Percentiles rank a stretch among this genome's conserved stretches.
phyloP scores from a whole-genome alignment of 768 basidiomycete species.

The Gloeophyllum trabeum region DNA sequence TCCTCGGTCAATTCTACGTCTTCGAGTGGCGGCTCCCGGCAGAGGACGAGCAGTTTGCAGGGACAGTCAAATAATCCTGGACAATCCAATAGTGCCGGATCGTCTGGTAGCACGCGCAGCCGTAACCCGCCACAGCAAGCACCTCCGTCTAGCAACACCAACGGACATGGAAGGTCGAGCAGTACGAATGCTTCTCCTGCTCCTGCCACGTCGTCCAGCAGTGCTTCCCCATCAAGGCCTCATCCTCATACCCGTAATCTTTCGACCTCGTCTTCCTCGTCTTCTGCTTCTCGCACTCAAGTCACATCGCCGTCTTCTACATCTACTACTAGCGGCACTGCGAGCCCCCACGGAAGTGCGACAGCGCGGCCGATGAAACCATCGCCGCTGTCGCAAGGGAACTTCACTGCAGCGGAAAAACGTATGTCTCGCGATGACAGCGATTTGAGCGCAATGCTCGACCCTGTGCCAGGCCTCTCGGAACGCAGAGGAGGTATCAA shows the following conservation, averaged over 20 bases:
- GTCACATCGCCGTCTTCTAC: conserved; percentile 26
- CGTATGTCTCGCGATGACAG: conserved; percentile 73
- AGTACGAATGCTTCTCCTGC: conserved; percentile 7
- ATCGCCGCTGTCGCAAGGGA: conserved; percentile 63
- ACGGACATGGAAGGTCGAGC: conserved; percentile 4
- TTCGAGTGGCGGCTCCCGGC: conserved; percentile 38
- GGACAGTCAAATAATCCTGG: conserved; percentile 25
- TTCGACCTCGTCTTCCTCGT: conserved; percentile 33
- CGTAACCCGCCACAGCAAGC: conserved; percentile 8
- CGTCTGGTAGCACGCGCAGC: conserved; percentile 8
- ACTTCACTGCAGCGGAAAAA: conserved; percentile 51
- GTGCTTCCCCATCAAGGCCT: conserved; percentile 15
- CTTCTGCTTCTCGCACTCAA: conserved; percentile 19
- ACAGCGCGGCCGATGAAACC: conserved; percentile 20
- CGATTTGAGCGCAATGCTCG: conserved; percentile 46
- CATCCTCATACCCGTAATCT: conserved; percentile 35
- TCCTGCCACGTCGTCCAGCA: conserved; percentile 8
- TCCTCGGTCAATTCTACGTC: conserved; percentile 63
- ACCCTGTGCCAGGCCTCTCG: conserved; percentile 21
- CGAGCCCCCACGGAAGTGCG: conserved; percentile 2
- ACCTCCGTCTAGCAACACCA: conserved; percentile 1
- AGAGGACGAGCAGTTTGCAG: conserved; percentile 63
- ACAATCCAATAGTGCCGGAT: conserved; percentile 14
- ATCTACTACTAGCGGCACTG: conserved; percentile 18
- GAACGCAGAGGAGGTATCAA: conserved; percentile 63